Evolutionary conservation across 1,284 basidiomycete species (phyloP), one percentile per base, ranked within the genome.

Genomic region (Irpex rosettiformis): DNA sequence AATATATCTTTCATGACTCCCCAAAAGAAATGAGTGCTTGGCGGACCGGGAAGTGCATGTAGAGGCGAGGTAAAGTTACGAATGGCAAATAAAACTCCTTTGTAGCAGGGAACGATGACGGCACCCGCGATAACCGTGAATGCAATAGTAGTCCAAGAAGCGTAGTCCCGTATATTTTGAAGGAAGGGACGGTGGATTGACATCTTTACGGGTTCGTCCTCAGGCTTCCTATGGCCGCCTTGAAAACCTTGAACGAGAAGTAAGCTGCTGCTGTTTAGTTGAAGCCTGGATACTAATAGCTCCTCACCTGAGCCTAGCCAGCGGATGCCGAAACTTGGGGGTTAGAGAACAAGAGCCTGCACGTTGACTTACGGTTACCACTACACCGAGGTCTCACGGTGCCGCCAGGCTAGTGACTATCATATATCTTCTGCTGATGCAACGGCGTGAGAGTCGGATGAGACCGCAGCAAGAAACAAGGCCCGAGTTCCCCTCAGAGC

Each of bases 1-100:
- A 68, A 69, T 2, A 85, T 75, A 4, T 81, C 75, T 53, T 67
- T 72, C 57, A 83, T 43, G 64, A 83, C 82, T 0, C 88, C 87
- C 62, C 72, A 85, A 18, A 89, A 61, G 61, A 75, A 77, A 64
- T 79, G 81, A 0, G 72, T 62, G 59, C 66, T 79, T 43, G 76
- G 73, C 0, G 84, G 85, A 0, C 84, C 83, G 4, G 76, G 82
- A 24, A 86, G 65, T 51, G 71, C 61, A 24, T 75, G 74, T 8
- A 84, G 60, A 0, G 80, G 75, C 2, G 81, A 81, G 1, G 66
- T 77, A 21, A 51, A 25, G 16, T 51, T 25, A 11, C 48, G 48
- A 10, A 51, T 51, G 48, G 28, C 22, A 24, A 51, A 47, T 24
- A 24, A 4, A 24, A 18, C 16, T 10, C 18, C 43, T 21, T 47